phyloP scores from a whole-genome alignment of 2,329 filamentous ascomycete genomes.

The Pseudocercospora cruenta region DNA sequence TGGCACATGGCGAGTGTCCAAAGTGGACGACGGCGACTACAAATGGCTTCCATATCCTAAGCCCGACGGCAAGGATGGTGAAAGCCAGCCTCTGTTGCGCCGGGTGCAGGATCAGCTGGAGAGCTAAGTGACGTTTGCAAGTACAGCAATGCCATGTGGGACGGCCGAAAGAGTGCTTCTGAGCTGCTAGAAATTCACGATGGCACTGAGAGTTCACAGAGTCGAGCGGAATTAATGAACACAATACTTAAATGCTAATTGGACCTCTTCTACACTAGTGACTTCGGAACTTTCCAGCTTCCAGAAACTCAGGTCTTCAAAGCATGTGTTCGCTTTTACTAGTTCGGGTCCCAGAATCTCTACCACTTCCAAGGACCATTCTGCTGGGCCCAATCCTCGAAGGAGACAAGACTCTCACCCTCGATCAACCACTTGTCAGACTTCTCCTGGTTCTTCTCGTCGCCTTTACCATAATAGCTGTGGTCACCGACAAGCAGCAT shows the following conservation, averaged over 20 bases:
- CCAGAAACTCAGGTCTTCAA: too few relatives aligned
- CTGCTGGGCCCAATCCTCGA: slow-evolving; percentile 26
- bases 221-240: background rate
- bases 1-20: slow-evolving; percentile 58
- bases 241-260: background rate
- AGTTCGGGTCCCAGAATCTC: background rate
- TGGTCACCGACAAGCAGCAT: slow-evolving; percentile 34
- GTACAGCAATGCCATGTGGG: background rate
- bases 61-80: slow-evolving; percentile 45
- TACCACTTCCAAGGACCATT: slow-evolving; percentile 27
- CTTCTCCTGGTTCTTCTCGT: slow-evolving; percentile 33
- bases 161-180: background rate
- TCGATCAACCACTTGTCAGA: slow-evolving; percentile 33
- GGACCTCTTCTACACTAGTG: background rate
- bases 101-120: slow-evolving; percentile 49
- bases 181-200: background rate
- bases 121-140: background rate
- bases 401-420: slow-evolving; percentile 25
- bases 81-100: slow-evolving; percentile 50
- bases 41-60: slow-evolving; percentile 48
- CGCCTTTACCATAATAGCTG: slow-evolving; percentile 35
- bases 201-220: background rate
- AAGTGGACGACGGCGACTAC: slow-evolving; percentile 58
- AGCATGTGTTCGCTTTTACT: background rate
- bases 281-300: too few relatives aligned